phyloP scores from a whole-genome alignment of 139 green algal genomes.

The Yamagishiella unicocca region DNA sequence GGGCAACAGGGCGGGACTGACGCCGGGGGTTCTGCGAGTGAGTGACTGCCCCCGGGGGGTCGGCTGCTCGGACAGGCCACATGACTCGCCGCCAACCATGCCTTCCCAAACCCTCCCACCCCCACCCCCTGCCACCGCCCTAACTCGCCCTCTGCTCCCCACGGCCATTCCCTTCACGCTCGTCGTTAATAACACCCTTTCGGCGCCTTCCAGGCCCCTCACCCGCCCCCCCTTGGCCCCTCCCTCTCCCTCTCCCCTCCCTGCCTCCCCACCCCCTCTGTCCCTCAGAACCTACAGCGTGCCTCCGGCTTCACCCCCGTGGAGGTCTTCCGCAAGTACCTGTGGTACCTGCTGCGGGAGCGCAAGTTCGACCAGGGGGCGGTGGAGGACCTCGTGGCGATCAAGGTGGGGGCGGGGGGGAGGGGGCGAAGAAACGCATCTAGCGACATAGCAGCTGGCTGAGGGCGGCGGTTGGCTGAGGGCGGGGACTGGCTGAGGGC shows the following conservation, averaged over 20 bases:
- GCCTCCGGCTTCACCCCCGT: constrained; percentile 82
- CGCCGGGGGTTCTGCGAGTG: constrained; percentile 51
- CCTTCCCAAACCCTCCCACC: no score
- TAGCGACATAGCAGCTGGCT: no score
- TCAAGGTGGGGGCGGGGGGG: constrained; percentile 83
- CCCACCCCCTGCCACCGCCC: no score
- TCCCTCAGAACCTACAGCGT: constrained; percentile 44
- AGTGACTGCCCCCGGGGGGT: constrained; percentile 1
- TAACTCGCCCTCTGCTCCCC: no score
- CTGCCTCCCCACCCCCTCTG: background rate
- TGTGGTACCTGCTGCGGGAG: constrained; percentile 96
- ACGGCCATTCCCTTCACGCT: no score
- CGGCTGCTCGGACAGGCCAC: no score
- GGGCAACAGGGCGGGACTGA: constrained; percentile 72
- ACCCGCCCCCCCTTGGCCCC: background rate
- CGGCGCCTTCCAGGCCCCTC: background rate
- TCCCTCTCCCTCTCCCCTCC: background rate
- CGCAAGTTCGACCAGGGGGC: constrained; percentile 91
- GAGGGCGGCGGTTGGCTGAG: no score
- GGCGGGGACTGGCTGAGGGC: no score
- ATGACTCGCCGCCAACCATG: no score
- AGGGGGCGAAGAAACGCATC: no score
- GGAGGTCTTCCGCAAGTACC: constrained; percentile 98
- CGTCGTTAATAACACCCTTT: no score
- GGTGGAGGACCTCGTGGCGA: constrained; percentile 90